A percentile compares a stretch with the other conserved stretches of the same genome.
Evolutionary conservation across 345 rosid species (phyloP).

Genomic region (Raphanus raphanistrum): DNA sequence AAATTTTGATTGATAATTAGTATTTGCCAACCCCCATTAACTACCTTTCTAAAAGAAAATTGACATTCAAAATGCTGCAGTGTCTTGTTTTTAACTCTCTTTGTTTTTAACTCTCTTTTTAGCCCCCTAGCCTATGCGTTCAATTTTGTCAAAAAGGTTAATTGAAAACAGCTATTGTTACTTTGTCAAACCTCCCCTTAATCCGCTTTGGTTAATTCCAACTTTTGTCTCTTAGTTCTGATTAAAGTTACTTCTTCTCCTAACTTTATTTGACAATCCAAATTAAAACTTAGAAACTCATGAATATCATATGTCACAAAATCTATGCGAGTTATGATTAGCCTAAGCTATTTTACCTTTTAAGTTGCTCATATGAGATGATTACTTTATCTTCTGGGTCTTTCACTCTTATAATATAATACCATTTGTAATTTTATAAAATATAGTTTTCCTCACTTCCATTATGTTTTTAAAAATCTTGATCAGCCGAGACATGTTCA

Average conservation of each 20-base stretch:
- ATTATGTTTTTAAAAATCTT: constrained; percentile 8
- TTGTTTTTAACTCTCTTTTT: constrained; percentile 23
- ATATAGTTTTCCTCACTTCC: not conserved
- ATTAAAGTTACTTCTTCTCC: constrained; percentile 1
- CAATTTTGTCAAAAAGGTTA: constrained; percentile 31
- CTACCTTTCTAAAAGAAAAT: not conserved
- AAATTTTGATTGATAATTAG: not conserved
- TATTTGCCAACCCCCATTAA: not conserved
- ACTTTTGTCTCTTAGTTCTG: constrained; percentile 15
- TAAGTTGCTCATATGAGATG: not conserved
- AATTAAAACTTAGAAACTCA: not conserved
- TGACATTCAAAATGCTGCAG: constrained; percentile 24
- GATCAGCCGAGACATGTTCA: constrained; percentile 87
- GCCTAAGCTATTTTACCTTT: not conserved
- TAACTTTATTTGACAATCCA: not conserved
- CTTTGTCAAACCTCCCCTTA: constrained; percentile 20
- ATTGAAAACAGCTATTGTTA: constrained; percentile 5
- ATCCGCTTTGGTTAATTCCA: constrained; percentile 17
- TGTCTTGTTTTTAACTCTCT: not conserved
- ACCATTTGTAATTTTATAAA: not conserved
- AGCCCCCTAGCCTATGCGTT: constrained; percentile 12
- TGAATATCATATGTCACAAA: not conserved
- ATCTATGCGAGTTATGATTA: not conserved
- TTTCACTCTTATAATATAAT: not conserved
- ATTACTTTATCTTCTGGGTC: not conserved